Conservation (phyloP, 495 filamentous ascomycete species). For the Neurospora pannonica region DNA sequence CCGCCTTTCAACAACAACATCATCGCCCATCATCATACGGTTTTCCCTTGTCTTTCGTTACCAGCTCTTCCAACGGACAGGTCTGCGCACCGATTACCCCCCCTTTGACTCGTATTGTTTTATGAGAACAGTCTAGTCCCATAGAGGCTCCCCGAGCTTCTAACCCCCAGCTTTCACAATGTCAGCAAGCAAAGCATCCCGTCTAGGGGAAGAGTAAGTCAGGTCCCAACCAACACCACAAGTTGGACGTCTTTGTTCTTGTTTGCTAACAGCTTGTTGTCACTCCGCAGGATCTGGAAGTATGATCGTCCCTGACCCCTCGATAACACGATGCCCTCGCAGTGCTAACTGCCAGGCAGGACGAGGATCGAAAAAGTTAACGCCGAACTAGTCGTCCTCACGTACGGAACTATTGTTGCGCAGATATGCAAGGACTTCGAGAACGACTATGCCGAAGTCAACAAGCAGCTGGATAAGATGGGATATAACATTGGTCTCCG, state of each 20-base stretch:
- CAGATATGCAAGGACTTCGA: slow-evolving; percentile 96
- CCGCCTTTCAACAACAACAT: slow-evolving; percentile 9
- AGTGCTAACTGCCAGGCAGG: slow-evolving; percentile 24
- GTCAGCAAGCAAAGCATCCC: slow-evolving; percentile 83
- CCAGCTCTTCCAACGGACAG: not conserved
- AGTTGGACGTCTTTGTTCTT: not conserved
- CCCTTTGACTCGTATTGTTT: not conserved
- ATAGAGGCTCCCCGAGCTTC: not conserved
- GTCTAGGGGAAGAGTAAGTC: slow-evolving; percentile 94
- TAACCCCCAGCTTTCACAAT: slow-evolving; percentile 27
- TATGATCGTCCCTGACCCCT: slow-evolving; percentile 40
- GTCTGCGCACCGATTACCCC: not conserved
- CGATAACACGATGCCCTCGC: not conserved
- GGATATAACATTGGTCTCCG: slow-evolving; percentile 96
- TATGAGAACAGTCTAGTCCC: not conserved
- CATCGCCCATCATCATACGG: not conserved
- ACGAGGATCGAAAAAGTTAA: slow-evolving; percentile 64
- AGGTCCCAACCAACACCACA: not conserved
- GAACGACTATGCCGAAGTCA: slow-evolving; percentile 84
- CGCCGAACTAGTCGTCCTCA: slow-evolving; percentile 92
- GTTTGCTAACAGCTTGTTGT: not conserved
- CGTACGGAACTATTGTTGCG: slow-evolving; percentile 94
- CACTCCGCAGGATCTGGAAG: slow-evolving; percentile 79
- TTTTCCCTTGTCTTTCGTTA: not conserved
- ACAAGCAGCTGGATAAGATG: slow-evolving; percentile 97